Conservation (phyloP, 768 basidiomycete genomes). For the Naganishia randhawae region DNA sequence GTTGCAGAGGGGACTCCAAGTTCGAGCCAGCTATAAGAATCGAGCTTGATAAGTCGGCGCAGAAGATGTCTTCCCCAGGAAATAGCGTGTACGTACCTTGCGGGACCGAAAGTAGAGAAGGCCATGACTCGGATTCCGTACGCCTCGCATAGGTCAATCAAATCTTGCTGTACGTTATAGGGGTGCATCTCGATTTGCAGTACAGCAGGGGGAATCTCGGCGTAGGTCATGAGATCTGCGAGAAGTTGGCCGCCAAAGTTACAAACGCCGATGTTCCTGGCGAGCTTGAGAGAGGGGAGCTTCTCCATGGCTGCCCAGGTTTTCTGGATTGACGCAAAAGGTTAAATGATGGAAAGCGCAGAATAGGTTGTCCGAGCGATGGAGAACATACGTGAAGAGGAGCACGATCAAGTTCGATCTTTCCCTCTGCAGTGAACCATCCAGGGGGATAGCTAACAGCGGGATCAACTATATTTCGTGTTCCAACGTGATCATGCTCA, state of each 20-base stretch:
- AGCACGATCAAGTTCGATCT: constrained; percentile 62
- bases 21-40: constrained; percentile 26
- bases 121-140: constrained; percentile 38
- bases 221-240: constrained; percentile 73
- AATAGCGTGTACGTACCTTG: constrained; percentile 23
- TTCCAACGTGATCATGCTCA: background rate
- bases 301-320: constrained; percentile 82
- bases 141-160: constrained; percentile 30
- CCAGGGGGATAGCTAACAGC: constrained; percentile 65
- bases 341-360: background rate
- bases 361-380: background rate
- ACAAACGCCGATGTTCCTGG: constrained; percentile 77
- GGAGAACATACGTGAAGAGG: constrained; percentile 22
- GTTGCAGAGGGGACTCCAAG: constrained; percentile 26
- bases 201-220: constrained; percentile 61
- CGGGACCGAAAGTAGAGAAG: constrained; percentile 36
- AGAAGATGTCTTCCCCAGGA: too few relatives aligned
- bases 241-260: constrained; percentile 71
- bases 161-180: constrained; percentile 30
- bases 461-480: constrained; percentile 60
- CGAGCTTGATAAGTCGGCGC: background rate
- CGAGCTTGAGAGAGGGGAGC: constrained; percentile 66
- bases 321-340: constrained; percentile 57
- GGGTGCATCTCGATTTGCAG: constrained; percentile 64
- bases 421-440: constrained; percentile 64